Base-by-base conservation (phyloP, 306 rosid genomes). In the Hippophae gyantsensis region DNA sequence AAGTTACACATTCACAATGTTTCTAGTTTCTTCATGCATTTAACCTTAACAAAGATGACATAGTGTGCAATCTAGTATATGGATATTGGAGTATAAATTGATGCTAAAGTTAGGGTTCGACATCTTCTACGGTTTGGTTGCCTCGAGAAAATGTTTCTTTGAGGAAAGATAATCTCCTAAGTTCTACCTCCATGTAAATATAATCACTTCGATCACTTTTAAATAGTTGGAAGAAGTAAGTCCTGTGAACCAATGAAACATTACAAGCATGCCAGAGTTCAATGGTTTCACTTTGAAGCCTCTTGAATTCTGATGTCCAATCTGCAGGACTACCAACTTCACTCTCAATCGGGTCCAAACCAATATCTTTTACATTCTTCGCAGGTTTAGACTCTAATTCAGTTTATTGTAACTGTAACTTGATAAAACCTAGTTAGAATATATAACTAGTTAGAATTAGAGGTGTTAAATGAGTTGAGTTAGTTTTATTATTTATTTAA, bases 191-290 rank as follows among this genome's bases (percentile, higher is more conserved):
- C 86, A 85, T 72, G 67, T 90, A 90, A 61, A 87, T 79, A 47
- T 89, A 83, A 69, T 90, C 98, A 57, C 86, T 54, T 38, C 76
- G 78, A 56, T 90, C 98, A 48, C 98, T 96, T 68, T 73, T 72
- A 75, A 90, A 81, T 58, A 87, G 79, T 62, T 87, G 90, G 76
- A 83, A 87, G 83, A 90, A 90, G 75, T 85, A 90, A 62, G 98
- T 90, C 62, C 98, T 85, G 74, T 90, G 96, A 69, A 90, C 86
- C 81, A 90, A 78, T 43, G 98, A 83, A 69, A 85, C 81, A 51
- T 90, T 81, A 67, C 95, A 90, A 63, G 80, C 82, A 62, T 87
- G 80, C 96, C 98, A 90, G 42, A 87, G 83, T 64, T 83, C 84
- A 50, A 90, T 62, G 52, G 87, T 81, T 78, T 87, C 95, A 45